A percentile compares a stretch with the other conserved stretches of the same genome.
Evolutionary conservation across 805 yeast genomes (phyloP).

Genomic region (Candida vartiovaarae): DNA sequence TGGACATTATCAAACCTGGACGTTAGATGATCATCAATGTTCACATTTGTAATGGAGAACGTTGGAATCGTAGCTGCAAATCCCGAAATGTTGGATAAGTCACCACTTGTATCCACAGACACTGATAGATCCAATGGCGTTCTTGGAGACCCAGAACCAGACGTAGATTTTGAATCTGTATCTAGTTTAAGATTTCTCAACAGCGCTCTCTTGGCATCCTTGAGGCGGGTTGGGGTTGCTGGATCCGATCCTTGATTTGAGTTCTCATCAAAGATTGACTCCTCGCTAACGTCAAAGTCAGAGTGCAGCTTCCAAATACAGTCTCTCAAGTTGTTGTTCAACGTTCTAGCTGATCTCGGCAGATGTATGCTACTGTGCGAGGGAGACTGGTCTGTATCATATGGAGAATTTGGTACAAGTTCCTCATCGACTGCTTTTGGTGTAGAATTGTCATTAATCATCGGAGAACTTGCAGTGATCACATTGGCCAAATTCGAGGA

Average conservation of each 20-base stretch:
- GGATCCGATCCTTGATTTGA: conserved; percentile 26
- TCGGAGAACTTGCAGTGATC: conserved; percentile 25
- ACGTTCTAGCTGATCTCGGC: conserved; percentile 23
- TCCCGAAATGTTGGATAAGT: conserved; percentile 17
- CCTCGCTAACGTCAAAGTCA: conserved; percentile 33
- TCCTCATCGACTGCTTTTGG: conserved; percentile 16
- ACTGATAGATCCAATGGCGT: conserved; percentile 21
- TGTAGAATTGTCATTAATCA: conserved; percentile 22
- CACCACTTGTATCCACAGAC: conserved; percentile 15
- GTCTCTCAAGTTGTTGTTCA: conserved; percentile 33
- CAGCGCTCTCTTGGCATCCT: conserved; percentile 13
- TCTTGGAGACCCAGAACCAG: conserved; percentile 24
- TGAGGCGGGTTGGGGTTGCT: conserved; percentile 37
- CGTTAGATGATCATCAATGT: conserved; percentile 36
- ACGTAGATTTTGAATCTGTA: conserved; percentile 16
- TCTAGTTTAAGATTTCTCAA: conserved; percentile 16
- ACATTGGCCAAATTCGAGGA: conserved; percentile 24
- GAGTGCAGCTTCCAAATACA: conserved; percentile 33
- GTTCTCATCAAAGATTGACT: conserved; percentile 21
- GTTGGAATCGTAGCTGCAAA: conserved; percentile 15
- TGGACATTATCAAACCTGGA: conserved; percentile 55
- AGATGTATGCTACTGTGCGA: conserved; percentile 9
- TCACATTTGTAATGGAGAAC: conserved; percentile 16
- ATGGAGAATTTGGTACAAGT: conserved; percentile 7
- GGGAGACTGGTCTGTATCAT: conserved; percentile 18